These are phyloP conservation scores for Penicillium paxilli DNA, from an alignment of 495 filamentous ascomycete genomes.

Conservation along the genomic window DNA sequence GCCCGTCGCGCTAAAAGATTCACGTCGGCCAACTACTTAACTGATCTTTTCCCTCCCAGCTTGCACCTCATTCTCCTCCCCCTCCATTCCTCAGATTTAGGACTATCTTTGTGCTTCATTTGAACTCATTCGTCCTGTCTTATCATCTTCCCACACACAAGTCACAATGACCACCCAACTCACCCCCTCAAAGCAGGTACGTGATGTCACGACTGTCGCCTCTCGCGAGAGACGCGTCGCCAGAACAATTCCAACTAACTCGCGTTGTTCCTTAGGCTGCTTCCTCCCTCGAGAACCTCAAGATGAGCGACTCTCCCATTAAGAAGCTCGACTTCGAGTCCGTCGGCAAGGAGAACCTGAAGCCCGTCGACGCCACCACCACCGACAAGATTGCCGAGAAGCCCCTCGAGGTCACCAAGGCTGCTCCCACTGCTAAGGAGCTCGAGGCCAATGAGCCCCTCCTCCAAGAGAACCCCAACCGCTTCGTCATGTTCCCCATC, in stretches of 20 bases:
- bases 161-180: slow-evolving; percentile 66
- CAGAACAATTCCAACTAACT: slow-evolving; percentile 22
- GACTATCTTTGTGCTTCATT: slow-evolving; percentile 21
- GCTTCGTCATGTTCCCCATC: slow-evolving; percentile 97
- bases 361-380: slow-evolving; percentile 46
- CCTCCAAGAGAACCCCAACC: slow-evolving; percentile 91
- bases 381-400: slow-evolving; percentile 54
- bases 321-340: slow-evolving; percentile 83
- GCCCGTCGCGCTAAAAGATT: slow-evolving; percentile 45
- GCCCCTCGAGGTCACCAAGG: slow-evolving; percentile 42
- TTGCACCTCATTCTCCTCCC: slow-evolving; percentile 31
- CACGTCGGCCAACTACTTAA: slow-evolving; percentile 35
- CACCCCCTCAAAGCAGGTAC: slow-evolving; percentile 88
- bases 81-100: slow-evolving; percentile 22
- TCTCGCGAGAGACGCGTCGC: slow-evolving; percentile 39
- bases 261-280: slow-evolving; percentile 60
- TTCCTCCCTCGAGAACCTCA: slow-evolving; percentile 80
- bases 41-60: slow-evolving; percentile 28
- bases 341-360: slow-evolving; percentile 79
- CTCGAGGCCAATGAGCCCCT: slow-evolving; percentile 84
- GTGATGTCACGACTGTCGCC: slow-evolving; percentile 42
- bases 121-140: slow-evolving; percentile 15
- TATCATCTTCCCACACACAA: slow-evolving; percentile 21
- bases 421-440: slow-evolving; percentile 63
- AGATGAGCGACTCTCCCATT: slow-evolving; percentile 83